phyloP scores from a whole-genome alignment of 148 eudicot genomes.

The Gaultheria prostrata region DNA sequence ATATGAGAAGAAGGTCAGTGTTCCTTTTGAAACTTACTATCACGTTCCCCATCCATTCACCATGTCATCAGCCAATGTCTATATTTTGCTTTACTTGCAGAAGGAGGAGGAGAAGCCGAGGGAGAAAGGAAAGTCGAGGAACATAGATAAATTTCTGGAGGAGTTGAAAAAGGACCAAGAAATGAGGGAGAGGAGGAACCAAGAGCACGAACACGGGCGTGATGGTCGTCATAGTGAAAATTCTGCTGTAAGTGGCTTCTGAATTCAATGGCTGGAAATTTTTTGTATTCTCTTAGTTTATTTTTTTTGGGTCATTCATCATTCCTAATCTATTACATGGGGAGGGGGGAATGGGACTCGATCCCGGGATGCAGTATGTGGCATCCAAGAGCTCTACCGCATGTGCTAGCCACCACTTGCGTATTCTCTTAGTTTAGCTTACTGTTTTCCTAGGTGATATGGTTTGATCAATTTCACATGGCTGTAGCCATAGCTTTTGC shows the following conservation, averaged over 20 bases:
- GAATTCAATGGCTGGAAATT: slow-evolving; percentile 7
- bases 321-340: too few species aligned
- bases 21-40: slow-evolving; percentile 18
- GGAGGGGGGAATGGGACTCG: too few species aligned
- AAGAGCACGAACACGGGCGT: slow-evolving; percentile 72
- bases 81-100: slow-evolving; percentile 23
- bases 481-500: background rate
- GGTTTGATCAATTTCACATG: slow-evolving; percentile 10
- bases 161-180: slow-evolving; percentile 94
- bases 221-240: slow-evolving; percentile 72
- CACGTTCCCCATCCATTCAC: background rate
- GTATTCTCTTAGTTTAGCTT: background rate
- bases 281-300: background rate
- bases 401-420: too few species aligned
- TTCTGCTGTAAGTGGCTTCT: slow-evolving; percentile 49
- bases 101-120: slow-evolving; percentile 81
- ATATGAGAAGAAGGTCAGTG: slow-evolving; percentile 71
- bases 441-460: background rate
- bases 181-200: slow-evolving; percentile 88
- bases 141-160: slow-evolving; percentile 97
- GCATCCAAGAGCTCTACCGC: too few species aligned
- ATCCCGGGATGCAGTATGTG: too few species aligned
- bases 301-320: too few species aligned
- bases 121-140: slow-evolving; percentile 87
- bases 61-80: background rate